Evolutionary conservation across 2,329 filamentous ascomycete genomes (phyloP).

Genomic region (Tolypocladium ophioglossoides): DNA sequence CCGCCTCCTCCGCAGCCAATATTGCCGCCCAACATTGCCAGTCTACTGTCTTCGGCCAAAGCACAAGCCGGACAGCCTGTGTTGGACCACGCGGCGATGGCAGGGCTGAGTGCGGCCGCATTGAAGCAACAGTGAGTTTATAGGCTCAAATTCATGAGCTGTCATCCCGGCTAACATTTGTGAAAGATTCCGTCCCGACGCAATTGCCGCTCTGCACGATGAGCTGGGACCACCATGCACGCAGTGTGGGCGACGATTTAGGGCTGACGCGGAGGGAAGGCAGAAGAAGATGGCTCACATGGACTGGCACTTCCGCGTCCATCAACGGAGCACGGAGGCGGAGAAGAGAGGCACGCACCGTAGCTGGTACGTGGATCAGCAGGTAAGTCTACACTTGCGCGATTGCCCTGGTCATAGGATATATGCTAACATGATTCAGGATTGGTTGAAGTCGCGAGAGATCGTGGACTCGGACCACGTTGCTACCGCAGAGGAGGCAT

Average conservation of each 20-base stretch:
- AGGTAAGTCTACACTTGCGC: slow-evolving; percentile 40
- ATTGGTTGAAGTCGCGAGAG: slow-evolving; percentile 85
- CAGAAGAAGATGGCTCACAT: slow-evolving; percentile 84
- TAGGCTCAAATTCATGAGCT: neutral
- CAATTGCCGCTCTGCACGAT: slow-evolving; percentile 68
- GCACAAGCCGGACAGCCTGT: slow-evolving; percentile 8
- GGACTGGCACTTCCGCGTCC: slow-evolving; percentile 97
- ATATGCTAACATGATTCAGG: slow-evolving; percentile 36
- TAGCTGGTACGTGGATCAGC: slow-evolving; percentile 89
- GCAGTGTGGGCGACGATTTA: slow-evolving; percentile 84
- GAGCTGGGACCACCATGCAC: slow-evolving; percentile 78
- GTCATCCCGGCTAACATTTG: slow-evolving; percentile 5
- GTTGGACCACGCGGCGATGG: neutral
- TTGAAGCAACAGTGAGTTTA: slow-evolving; percentile 59
- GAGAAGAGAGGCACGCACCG: slow-evolving; percentile 80
- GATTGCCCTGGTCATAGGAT: neutral
- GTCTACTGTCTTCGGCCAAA: slow-evolving; percentile 22
- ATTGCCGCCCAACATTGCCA: slow-evolving; percentile 24
- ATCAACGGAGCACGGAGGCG: slow-evolving; percentile 77
- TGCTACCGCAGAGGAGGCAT: slow-evolving; percentile 19
- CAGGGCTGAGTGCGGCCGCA: slow-evolving; percentile 54
- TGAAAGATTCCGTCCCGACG: slow-evolving; percentile 58
- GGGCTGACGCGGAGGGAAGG: slow-evolving; percentile 63
- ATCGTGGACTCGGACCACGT: slow-evolving; percentile 55
- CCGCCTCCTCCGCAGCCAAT: slow-evolving; percentile 17